Base-by-base conservation (phyloP, 495 filamentous ascomycete species). In the Poronia punctata region DNA sequence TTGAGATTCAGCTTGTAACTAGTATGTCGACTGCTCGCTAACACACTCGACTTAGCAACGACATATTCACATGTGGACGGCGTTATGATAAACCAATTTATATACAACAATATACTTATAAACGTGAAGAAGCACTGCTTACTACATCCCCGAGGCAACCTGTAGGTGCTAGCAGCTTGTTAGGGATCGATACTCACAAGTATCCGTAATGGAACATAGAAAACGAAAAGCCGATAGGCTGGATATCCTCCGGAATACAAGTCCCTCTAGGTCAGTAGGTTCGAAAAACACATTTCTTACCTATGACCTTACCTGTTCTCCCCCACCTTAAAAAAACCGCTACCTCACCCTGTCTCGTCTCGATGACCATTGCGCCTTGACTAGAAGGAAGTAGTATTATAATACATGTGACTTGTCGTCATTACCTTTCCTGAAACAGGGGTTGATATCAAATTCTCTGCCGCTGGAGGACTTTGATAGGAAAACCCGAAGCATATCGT, bases 351-450 rank as follows among this genome's bases (percentile, higher is more conserved):
- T 24, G 28, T 28, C 38, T 20, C 11, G 4, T 22, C 35, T 31
- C 26, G n/a, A 32, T 17, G 38, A 20, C 26, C 18, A n/a, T 14
- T 40, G 38, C 14, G 28, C n/a, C n/a, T 15, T 33, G 38, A 30
- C 27, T 41, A 41, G 22, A 11, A 31, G 38, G 45, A 9, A 30
- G 30, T 27, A 23, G 19, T 34, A 32, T 23, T 44, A 45, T 45
- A 32, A 26, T 84, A 84, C 79, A 81, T 83, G 68, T 67, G 73
- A 74, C 75, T 72, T 80, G 76, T 80, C 74, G 72, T 78, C 59
- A 46, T 59, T 59, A 59, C 55, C 55, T 59, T 53, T 45, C 49
- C 48, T 46, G 35, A 37, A 32, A 45, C 28, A n/a, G 41, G 41
- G 20, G 26, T 11, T 6, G 27, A 21, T 23, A 31, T 32, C 27